Conservation (phyloP, 108 stramenopile genomes). For the Skeletonema marinoi region DNA sequence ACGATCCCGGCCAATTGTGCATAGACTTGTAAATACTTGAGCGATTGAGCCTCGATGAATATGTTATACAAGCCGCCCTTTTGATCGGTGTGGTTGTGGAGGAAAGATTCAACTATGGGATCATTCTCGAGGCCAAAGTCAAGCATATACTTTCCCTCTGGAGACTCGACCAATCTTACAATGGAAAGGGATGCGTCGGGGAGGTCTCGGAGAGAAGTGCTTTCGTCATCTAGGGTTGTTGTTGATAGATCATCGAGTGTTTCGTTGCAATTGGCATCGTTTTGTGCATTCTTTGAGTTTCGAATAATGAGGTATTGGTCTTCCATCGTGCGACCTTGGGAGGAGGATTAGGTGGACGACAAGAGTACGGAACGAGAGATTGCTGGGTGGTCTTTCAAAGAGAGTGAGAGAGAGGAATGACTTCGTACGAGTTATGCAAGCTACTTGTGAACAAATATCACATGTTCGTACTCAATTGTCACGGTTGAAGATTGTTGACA, state of each 20-base stretch:
- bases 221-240: not conserved
- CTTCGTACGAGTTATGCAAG: too few relatives aligned
- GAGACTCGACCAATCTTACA: not conserved
- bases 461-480: too few relatives aligned
- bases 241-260: not conserved
- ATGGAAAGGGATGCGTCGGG: not conserved
- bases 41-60: not conserved
- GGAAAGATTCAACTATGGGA: not conserved
- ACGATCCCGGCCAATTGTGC: not conserved
- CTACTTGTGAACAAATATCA: too few relatives aligned
- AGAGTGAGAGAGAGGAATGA: too few relatives aligned
- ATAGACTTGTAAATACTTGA: not conserved
- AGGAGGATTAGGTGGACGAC: too few relatives aligned
- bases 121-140: slow-evolving; percentile 6
- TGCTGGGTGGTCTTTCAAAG: too few relatives aligned
- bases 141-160: slow-evolving; percentile 9
- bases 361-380: too few relatives aligned
- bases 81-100: not conserved
- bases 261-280: not conserved
- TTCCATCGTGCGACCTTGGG: not conserved
- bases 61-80: not conserved
- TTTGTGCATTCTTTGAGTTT: not conserved
- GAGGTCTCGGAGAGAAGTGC: not conserved
- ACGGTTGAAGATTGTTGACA: too few relatives aligned
- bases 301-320: not conserved